Evolutionary conservation across 2,329 filamentous ascomycete species (phyloP), one percentile per base, ranked within the genome.

Genomic region (Epichloe hybrida): DNA sequence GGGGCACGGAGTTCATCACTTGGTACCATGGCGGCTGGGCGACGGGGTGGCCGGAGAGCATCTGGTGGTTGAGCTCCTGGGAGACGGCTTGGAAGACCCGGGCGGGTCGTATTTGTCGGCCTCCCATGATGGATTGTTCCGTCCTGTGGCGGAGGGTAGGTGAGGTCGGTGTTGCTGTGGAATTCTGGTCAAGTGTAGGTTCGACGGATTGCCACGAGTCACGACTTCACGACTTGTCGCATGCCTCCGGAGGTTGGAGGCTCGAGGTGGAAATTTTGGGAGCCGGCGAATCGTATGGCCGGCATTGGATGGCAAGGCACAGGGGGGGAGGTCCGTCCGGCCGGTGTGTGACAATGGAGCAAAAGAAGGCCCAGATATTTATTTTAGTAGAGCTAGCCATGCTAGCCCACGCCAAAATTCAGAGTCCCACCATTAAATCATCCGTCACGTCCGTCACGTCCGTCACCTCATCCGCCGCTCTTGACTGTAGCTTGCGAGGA

Each of bases 1-100:
- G 81, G 81, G 80, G 79, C 38, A 79, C 73, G 12, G 66, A 62
- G 57, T 72, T 67, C 56, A 81, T 63, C 34, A 74, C 72, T 9
- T 70, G 62, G 53, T 73, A 73, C 78, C 78, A 81, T 49, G 72
- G 65, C 49, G 69, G 67, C 45, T 61, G 62, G 59, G 64, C 60
- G 49, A 60, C 61, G 54, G 53, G 59, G 53, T 66, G 57, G 53
- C 56, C 58, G 36, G 59, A 55, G 49, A 72, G 64, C 55, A 71
- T 61, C 47, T 60, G 64, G 55, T 70, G 66, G 58, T 69, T 66
- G 50, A 77, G 61, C 56, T 75, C 65, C 48, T 67, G 62, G 27
- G 67, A 62, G 54, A 74, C 68, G 53, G 68, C 66, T 59, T 74
- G 68, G 58, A 70, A 70, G 60, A 77, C 70, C 62, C 70, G 65